These are phyloP conservation scores for Dipteronia dyeriana DNA, from an alignment of 345 rosid genomes.

Conservation along the genomic window DNA sequence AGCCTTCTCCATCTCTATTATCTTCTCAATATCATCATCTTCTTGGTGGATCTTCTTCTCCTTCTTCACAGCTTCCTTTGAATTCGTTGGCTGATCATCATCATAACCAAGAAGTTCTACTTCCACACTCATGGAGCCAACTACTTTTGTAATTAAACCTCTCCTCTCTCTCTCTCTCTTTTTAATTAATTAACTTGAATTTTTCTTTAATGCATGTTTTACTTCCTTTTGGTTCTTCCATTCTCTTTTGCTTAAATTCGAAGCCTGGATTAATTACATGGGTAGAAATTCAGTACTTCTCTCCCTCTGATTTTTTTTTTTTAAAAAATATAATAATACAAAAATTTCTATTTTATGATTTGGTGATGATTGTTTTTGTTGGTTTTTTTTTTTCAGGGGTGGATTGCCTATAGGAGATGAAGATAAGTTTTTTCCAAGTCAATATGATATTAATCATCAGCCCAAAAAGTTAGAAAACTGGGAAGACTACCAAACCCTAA, in stretches of 20 bases:
- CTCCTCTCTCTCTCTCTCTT: conserved; percentile 20
- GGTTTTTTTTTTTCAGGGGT: conserved; percentile 26
- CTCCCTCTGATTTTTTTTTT: background rate
- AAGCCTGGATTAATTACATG: background rate
- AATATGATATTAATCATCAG: conserved; percentile 24
- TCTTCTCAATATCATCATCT: conserved; percentile 31
- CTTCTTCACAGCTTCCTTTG: conserved; percentile 35
- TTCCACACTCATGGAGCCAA: conserved; percentile 67
- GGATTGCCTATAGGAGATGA: conserved; percentile 37
- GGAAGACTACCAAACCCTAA: conserved; percentile 40
- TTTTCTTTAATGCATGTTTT: background rate
- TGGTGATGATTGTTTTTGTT: background rate
- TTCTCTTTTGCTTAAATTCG: background rate
- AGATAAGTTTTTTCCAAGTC: conserved; percentile 30
- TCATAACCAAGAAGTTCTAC: conserved; percentile 28
- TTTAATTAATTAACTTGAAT: background rate
- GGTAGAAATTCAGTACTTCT: background rate
- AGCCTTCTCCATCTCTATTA: conserved; percentile 36
- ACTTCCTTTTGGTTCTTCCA: too few species aligned
- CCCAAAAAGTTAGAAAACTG: conserved; percentile 38
- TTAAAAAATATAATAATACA: too few species aligned
- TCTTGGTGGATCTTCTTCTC: conserved; percentile 47
- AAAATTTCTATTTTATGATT: background rate
- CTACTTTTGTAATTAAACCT: conserved; percentile 43
- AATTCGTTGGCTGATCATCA: conserved; percentile 33